phyloP scores from a whole-genome alignment of 2,329 filamentous ascomycete genomes.

The Grosmannia serpens region DNA sequence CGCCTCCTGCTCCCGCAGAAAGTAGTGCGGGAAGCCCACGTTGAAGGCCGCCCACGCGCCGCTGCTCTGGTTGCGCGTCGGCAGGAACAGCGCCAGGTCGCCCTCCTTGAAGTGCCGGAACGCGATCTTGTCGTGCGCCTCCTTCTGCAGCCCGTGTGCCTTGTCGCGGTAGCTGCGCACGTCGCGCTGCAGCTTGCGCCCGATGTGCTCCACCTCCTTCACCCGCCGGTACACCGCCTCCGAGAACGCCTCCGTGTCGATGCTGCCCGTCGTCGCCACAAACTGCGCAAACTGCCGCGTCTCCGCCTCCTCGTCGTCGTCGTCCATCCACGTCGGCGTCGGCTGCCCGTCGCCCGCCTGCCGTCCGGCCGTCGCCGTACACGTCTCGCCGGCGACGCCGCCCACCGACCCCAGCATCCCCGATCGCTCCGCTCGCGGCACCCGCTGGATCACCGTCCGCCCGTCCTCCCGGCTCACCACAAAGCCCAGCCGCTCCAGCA shows the following conservation, averaged over 20 bases:
- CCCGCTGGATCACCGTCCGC: slow-evolving; percentile 63
- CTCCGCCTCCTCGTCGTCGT: slow-evolving; percentile 53
- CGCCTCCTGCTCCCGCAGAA: slow-evolving; percentile 81
- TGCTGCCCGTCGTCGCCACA: slow-evolving; percentile 59
- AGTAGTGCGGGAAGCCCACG: slow-evolving; percentile 92
- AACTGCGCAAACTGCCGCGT: slow-evolving; percentile 64
- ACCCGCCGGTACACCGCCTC: slow-evolving; percentile 81
- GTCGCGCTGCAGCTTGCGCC: slow-evolving; percentile 87
- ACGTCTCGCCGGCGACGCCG: no score
- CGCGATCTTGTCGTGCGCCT: slow-evolving; percentile 91
- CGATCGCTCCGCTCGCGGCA: slow-evolving; percentile 47
- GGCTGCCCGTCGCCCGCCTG: no score
- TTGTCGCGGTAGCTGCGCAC: slow-evolving; percentile 79
- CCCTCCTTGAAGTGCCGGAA: slow-evolving; percentile 95
- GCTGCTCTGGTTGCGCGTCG: slow-evolving; percentile 86
- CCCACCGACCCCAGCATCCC: slow-evolving; percentile 40
- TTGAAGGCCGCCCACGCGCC: slow-evolving; percentile 98
- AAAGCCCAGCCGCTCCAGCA: slow-evolving; percentile 82
- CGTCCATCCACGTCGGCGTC: background rate
- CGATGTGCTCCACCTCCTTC: slow-evolving; percentile 86
- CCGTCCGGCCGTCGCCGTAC: no score
- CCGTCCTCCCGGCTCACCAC: slow-evolving; percentile 63
- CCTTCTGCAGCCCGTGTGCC: slow-evolving; percentile 66
- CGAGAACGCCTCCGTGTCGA: slow-evolving; percentile 74
- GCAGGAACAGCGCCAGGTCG: slow-evolving; percentile 85